Base-by-base conservation (phyloP, 352 stramenopile species). In the Phytophthora syringae region DNA sequence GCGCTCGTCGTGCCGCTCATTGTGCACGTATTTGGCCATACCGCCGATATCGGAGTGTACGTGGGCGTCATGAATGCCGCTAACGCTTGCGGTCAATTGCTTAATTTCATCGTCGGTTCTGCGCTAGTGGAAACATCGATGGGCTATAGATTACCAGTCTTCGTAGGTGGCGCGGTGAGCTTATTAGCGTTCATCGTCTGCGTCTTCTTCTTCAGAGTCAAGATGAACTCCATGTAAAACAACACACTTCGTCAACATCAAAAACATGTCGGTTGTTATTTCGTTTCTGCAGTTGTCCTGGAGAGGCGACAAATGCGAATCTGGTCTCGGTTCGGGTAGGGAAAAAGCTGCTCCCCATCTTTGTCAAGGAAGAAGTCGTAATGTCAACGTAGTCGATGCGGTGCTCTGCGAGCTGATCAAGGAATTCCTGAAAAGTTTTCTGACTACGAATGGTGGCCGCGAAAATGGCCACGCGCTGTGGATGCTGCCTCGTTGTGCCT, bases 381-480 rank as follows among this genome's bases (percentile, higher is more conserved):
- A 92, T 84, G 52, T 94, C 86, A 4, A 82, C 60, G 45, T 88
- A 93, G 28, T 69, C 74, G 50, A 94, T 92, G 21, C 44, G 28
- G 34, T 87, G 64, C 47, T 53, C 45, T 25, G 73, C 70, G 3
- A 94, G 74, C 25, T 84, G 81, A 18, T 88, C 71, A 2, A 94
- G 60, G 58, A 94, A 92, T n/a, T 61, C 67, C 50, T 91, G 74
- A 51, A 94, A 94, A 4, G 86, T 94, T 27, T 72, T 65, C 28
- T 86, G 79, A 50, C 89, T 94, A 32, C 86, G 86, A 50, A 94
- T 84, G 15, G 86, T 94, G 3, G 82, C 73, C 2, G 86, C 84
- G 36, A 94, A 93, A 50, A 93, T 86, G 9, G 84, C 86, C n/a
- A 78, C 57, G 4, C 80, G 80, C 25, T 70, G 16, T 0, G 24